A percentile compares a stretch with the other conserved stretches of the same genome.
These are phyloP conservation scores for Rhodotorula sp. DNA, from an alignment of 1,284 basidiomycete species.

Conservation along the genomic window DNA sequence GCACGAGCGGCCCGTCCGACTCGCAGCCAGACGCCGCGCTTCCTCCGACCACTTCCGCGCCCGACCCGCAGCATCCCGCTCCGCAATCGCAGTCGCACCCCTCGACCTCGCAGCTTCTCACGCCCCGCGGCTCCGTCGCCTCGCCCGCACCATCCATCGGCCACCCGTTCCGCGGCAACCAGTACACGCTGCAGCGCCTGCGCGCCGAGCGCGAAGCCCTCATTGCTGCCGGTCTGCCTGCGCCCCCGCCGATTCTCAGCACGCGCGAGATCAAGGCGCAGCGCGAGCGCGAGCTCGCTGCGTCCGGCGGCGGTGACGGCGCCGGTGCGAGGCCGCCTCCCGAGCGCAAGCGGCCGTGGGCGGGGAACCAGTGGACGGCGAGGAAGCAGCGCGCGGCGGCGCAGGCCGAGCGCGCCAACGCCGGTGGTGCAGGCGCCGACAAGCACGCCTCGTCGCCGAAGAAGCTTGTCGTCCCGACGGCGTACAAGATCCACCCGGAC, in stretches of 20 bases:
- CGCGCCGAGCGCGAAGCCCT: not conserved
- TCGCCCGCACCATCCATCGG: not conserved
- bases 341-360: not conserved
- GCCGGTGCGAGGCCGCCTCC: not conserved
- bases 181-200: slow-evolving; percentile 6
- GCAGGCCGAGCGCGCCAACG: not conserved
- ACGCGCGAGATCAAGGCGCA: not conserved
- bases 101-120: not conserved
- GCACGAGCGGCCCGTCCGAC: too few species aligned
- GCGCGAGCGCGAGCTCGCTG: not conserved
- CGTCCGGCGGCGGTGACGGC: not conserved
- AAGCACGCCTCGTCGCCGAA: not conserved
- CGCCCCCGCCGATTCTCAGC: not conserved
- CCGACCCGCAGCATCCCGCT: not conserved
- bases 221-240: not conserved
- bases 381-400: not conserved
- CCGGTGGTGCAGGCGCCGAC: not conserved
- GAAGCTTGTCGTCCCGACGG: slow-evolving; percentile 60
- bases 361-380: slow-evolving; percentile 9
- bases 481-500: slow-evolving; percentile 78
- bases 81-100: not conserved
- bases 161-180: slow-evolving; percentile 6
- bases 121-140: not conserved
- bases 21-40: not conserved
- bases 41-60: not conserved